Conservation (phyloP, 176 grass and related monocot species). For the Aegilops umbellulata region DNA sequence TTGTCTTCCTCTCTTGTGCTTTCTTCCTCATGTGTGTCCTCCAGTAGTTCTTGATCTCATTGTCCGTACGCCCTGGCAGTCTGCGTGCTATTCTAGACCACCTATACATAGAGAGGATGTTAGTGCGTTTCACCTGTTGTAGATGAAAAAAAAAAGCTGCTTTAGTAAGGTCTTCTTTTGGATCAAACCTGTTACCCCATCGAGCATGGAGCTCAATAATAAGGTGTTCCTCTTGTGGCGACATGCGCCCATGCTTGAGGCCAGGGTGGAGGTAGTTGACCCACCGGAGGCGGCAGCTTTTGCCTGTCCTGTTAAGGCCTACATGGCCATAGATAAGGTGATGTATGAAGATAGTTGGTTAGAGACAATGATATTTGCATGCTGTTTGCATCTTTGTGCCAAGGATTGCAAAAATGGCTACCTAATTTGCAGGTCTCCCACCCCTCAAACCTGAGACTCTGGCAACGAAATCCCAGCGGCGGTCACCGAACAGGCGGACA, state of each 20-base stretch:
- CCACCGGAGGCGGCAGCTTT: conserved; percentile 86
- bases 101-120: conserved; percentile 37
- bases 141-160: neutral
- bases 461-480: conserved; percentile 97
- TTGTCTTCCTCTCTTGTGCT: conserved; percentile 66
- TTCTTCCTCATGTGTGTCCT: conserved; percentile 95
- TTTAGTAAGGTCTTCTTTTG: neutral
- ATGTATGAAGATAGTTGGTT: conserved; percentile 32
- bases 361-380: conserved; percentile 23
- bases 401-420: conserved; percentile 53
- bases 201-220: conserved; percentile 78
- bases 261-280: conserved; percentile 92
- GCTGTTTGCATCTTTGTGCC: conserved; percentile 31
- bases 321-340: conserved; percentile 7
- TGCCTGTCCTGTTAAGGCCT: conserved; percentile 84
- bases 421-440: conserved; percentile 66
- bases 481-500: conserved; percentile 87
- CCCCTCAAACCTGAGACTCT: conserved; percentile 99
- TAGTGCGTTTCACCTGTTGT: neutral
- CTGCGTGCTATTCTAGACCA: conserved; percentile 80
- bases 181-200: conserved; percentile 81
- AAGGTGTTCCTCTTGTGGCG: conserved; percentile 64
- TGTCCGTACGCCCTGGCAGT: conserved; percentile 80
- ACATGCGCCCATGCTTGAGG: conserved; percentile 84
- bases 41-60: conserved; percentile 97